Evolutionary conservation across 2,329 filamentous ascomycete species (phyloP).

Genomic region (Colletotrichum sp.): DNA sequence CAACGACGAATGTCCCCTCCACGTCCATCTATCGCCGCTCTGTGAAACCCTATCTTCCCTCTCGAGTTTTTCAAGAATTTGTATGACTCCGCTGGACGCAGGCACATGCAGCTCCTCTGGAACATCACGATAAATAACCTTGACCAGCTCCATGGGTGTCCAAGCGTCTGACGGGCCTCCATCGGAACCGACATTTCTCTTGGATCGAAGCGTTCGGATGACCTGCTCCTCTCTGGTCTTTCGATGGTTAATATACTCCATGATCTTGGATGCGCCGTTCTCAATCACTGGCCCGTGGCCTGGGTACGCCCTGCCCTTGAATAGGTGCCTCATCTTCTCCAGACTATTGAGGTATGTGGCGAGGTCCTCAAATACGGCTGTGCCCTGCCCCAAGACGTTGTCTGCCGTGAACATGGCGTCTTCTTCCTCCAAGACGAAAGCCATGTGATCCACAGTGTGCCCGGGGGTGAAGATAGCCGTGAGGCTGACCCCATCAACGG

Average conservation of each 20-base stretch:
- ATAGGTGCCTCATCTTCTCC: conserved; percentile 69
- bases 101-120: conserved; percentile 76
- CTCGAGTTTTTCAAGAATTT: conserved; percentile 81
- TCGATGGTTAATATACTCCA: conserved; percentile 85
- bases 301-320: conserved; percentile 78
- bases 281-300: conserved; percentile 84
- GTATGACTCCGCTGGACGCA: conserved; percentile 76
- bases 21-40: conserved; percentile 44
- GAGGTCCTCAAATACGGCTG: conserved; percentile 83
- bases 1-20: conserved; percentile 47
- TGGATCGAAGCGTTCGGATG: conserved; percentile 61
- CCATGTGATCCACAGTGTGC: conserved; percentile 84
- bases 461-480: conserved; percentile 67
- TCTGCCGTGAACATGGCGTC: conserved; percentile 88
- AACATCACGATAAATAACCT: conserved; percentile 82
- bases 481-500: conserved; percentile 67
- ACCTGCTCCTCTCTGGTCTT: conserved; percentile 82
- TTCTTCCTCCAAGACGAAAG: conserved; percentile 77
- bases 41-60: conserved; percentile 70
- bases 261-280: conserved; percentile 73
- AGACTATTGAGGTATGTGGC: conserved; percentile 72
- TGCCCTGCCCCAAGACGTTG: conserved; percentile 87
- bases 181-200: conserved; percentile 26
- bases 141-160: conserved; percentile 84
- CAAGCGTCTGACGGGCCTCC: conserved; percentile 47